Percentiles rank a stretch among this genome's conserved stretches.
Evolutionary conservation across 2,329 filamentous ascomycete species (phyloP).

Genomic region (Endocalyx cinctus): DNA sequence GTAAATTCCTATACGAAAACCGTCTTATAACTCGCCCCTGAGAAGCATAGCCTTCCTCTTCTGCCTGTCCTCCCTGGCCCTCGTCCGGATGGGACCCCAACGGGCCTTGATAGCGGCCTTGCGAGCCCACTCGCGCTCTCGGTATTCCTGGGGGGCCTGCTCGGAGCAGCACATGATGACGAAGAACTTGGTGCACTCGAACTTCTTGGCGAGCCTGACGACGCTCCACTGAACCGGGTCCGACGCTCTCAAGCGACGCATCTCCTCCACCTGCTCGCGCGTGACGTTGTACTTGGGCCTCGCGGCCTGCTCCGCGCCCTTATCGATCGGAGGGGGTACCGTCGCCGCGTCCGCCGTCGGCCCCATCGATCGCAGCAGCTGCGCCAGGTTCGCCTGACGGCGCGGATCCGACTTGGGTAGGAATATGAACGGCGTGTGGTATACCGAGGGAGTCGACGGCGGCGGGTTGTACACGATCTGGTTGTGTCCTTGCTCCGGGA

Average conservation of each 20-base stretch:
- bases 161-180: slow-evolving; percentile 54
- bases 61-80: slow-evolving; percentile 51
- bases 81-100: slow-evolving; percentile 53
- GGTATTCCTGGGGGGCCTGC: slow-evolving; percentile 41
- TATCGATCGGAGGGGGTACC: slow-evolving; percentile 24
- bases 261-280: slow-evolving; percentile 50
- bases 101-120: slow-evolving; percentile 45
- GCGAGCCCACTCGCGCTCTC: slow-evolving; percentile 39
- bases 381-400: slow-evolving; percentile 42
- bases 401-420: slow-evolving; percentile 54
- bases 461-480: slow-evolving; percentile 56
- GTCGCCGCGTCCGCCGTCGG: slow-evolving; percentile 19
- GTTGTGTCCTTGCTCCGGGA: slow-evolving; percentile 19
- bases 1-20: too few species aligned
- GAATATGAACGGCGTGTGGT: slow-evolving; percentile 64
- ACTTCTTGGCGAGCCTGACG: slow-evolving; percentile 47
- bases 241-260: slow-evolving; percentile 47
- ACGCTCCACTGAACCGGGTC: slow-evolving; percentile 56
- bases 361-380: slow-evolving; percentile 34
- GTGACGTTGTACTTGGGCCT: slow-evolving; percentile 45
- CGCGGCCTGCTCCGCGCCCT: slow-evolving; percentile 6
- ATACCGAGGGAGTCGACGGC: slow-evolving; percentile 49
- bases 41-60: slow-evolving; percentile 51
- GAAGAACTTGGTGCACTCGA: slow-evolving; percentile 51
- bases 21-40: slow-evolving; percentile 45